Percentiles rank a stretch among this genome's conserved stretches.
phyloP scores from a whole-genome alignment of 202 grass and related monocot species.

The Hordeum pubiflorum region DNA sequence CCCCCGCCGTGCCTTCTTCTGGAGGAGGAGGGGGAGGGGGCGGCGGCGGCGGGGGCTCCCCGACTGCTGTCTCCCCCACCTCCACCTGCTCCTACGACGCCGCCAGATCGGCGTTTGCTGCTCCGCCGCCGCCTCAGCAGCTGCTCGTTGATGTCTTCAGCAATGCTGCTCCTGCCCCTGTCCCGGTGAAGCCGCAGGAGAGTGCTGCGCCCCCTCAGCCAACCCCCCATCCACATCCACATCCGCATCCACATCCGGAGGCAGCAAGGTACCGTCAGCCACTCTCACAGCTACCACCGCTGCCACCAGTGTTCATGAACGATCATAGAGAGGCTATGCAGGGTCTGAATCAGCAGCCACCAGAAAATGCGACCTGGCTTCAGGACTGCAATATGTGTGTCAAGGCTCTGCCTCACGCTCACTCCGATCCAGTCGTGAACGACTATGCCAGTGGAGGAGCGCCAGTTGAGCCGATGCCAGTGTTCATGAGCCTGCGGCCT shows the following conservation, averaged over 20 bases:
- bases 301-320: constrained; percentile 80
- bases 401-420: constrained; percentile 60
- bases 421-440: constrained; percentile 65
- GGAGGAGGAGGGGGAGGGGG: neutral
- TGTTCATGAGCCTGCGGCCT: constrained; percentile 75
- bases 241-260: constrained; percentile 28
- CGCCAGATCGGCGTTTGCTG: constrained; percentile 44
- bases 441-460: constrained; percentile 35
- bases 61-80: constrained; percentile 34
- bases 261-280: constrained; percentile 59
- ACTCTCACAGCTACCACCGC: constrained; percentile 78
- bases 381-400: constrained; percentile 73
- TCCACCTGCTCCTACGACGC: constrained; percentile 59
- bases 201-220: neutral
- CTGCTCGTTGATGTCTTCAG: constrained; percentile 60
- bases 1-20: neutral
- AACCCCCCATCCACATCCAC: neutral
- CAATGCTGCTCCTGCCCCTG: constrained; percentile 35
- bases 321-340: constrained; percentile 46
- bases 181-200: constrained; percentile 41
- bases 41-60: neutral
- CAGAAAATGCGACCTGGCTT: constrained; percentile 21
- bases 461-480: constrained; percentile 22
- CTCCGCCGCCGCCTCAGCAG: constrained; percentile 2
- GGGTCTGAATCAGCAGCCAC: constrained; percentile 27